Percentiles rank a stretch among this genome's conserved stretches.
phyloP scores from a whole-genome alignment of 2,329 filamentous ascomycete genomes.

The Sclerotinia sclerotiorum region DNA sequence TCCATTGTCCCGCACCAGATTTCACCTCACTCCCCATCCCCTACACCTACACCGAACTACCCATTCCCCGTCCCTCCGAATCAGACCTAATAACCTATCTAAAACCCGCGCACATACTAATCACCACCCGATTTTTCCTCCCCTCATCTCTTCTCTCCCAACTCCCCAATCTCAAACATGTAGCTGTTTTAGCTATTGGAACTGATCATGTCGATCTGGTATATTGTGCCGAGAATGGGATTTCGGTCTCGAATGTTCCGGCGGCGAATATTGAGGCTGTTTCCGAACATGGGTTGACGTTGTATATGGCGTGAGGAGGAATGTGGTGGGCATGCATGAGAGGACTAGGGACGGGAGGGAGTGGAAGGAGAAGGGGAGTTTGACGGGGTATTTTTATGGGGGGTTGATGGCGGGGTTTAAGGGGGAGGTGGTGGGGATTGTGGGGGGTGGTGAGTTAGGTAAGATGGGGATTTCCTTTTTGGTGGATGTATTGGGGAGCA shows the following conservation, averaged over 20 bases:
- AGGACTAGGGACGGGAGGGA: constrained; percentile 35
- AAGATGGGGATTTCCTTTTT: neutral
- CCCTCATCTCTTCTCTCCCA: constrained; percentile 35
- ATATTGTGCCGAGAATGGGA: constrained; percentile 40
- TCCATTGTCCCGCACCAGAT: neutral
- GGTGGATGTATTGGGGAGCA: neutral
- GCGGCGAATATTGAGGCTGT: constrained; percentile 43
- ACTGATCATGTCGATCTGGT: constrained; percentile 43
- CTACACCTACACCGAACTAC: constrained; percentile 31
- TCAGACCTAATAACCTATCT: constrained; percentile 33
- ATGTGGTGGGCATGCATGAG: constrained; percentile 40
- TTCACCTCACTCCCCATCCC: constrained; percentile 26
- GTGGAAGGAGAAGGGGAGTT: constrained; percentile 30
- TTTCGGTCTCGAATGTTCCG: constrained; percentile 44
- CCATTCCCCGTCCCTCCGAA: constrained; percentile 31
- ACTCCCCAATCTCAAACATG: constrained; percentile 40
- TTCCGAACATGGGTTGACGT: constrained; percentile 38
- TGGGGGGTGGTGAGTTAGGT: constrained; percentile 38
- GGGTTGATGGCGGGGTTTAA: constrained; percentile 31
- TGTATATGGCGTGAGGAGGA: constrained; percentile 43
- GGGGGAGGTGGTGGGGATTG: constrained; percentile 36
- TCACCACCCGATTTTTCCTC: constrained; percentile 40
- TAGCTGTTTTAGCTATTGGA: constrained; percentile 43
- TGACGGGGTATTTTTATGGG: constrained; percentile 33
- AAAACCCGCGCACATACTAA: constrained; percentile 41